Conservation (phyloP, 1,284 basidiomycete genomes). For the Tilletia caries region DNA sequence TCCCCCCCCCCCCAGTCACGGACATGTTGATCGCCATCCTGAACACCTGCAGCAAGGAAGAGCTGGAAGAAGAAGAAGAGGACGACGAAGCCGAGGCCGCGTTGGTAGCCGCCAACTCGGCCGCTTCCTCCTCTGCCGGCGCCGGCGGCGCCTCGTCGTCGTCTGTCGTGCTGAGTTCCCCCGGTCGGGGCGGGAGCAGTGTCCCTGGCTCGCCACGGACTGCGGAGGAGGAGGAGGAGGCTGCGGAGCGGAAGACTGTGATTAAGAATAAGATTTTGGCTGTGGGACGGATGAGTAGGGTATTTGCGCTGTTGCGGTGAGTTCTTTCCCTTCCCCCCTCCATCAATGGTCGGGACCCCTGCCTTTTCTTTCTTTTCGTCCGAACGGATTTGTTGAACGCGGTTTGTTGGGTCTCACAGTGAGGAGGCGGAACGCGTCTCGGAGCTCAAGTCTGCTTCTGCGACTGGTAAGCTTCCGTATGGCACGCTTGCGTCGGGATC, state of each 20-base stretch:
- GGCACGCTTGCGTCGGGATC: conserved; percentile 82
- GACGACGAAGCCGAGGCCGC: conserved; percentile 54
- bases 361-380: neutral
- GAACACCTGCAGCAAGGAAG: conserved; percentile 90
- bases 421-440: conserved; percentile 98
- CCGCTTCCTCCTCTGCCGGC: conserved; percentile 25
- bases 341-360: too few relatives aligned
- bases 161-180: neutral
- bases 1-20: conserved; percentile 65
- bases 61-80: conserved; percentile 81
- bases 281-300: conserved; percentile 90
- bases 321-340: too few relatives aligned
- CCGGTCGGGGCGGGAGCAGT: neutral
- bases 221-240: conserved; percentile 59
- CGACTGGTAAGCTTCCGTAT: conserved; percentile 74
- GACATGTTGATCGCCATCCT: conserved; percentile 95
- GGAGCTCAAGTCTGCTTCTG: conserved; percentile 86
- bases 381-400: neutral
- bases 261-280: conserved; percentile 99
- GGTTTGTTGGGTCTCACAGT: conserved; percentile 58
- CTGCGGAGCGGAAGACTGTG: conserved; percentile 70
- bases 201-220: neutral
- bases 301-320: conserved; percentile 89
- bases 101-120: conserved; percentile 43
- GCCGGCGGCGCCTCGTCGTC: conserved; percentile 4